phyloP scores from a whole-genome alignment of 768 basidiomycete species.

The Chiua virens region DNA sequence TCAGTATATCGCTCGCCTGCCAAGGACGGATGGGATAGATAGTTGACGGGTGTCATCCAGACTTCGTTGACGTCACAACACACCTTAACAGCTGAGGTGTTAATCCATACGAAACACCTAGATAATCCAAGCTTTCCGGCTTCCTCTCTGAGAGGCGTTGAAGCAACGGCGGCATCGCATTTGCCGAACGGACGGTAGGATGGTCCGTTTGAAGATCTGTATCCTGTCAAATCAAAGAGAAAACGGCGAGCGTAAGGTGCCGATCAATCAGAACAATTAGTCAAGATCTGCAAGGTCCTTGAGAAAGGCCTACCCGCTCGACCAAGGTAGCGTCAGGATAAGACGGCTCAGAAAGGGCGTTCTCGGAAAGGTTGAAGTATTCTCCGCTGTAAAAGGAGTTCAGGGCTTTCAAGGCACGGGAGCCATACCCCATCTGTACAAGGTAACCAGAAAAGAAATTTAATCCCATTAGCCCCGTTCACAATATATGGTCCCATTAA shows the following conservation, averaged over 20 bases:
- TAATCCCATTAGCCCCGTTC: conserved; percentile 1
- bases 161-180: conserved; percentile 88
- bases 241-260: not conserved
- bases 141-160: conserved; percentile 87
- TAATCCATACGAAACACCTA: conserved; percentile 95
- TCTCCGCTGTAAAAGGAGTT: conserved; percentile 94
- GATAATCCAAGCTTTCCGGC: conserved; percentile 88
- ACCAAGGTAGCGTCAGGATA: conserved; percentile 60
- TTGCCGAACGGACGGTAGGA: conserved; percentile 66
- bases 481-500: not conserved
- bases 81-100: conserved; percentile 81
- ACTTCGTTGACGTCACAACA: conserved; percentile 3
- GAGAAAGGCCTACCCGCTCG: conserved; percentile 39
- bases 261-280: conserved; percentile 2
- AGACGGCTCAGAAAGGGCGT: conserved; percentile 41
- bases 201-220: conserved; percentile 74
- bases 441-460: not conserved
- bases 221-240: conserved; percentile 30
- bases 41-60: not conserved
- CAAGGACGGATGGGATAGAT: not conserved
- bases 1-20: too few species aligned
- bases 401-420: conserved; percentile 80
- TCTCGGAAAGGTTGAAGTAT: conserved; percentile 83
- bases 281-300: not conserved
- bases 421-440: conserved; percentile 92